These are phyloP conservation scores for Arthromyces matolae DNA, from an alignment of 768 basidiomycete species.

Conservation along the genomic window DNA sequence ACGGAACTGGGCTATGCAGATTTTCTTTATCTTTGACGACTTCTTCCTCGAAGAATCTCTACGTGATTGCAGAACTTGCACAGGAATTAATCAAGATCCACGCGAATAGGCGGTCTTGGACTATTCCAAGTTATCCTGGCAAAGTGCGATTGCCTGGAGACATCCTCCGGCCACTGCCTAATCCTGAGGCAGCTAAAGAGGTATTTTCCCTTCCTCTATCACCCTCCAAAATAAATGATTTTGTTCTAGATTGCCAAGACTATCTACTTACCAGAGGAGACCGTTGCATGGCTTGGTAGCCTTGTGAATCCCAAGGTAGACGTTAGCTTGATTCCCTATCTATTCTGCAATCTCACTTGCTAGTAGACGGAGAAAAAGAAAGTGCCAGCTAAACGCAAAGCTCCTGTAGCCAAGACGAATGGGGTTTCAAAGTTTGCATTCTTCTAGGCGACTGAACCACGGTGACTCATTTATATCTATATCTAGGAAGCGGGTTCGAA, in stretches of 20 bases:
- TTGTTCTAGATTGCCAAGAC: slow-evolving; percentile 57
- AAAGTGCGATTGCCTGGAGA: slow-evolving; percentile 78
- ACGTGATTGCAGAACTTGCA: slow-evolving; percentile 82
- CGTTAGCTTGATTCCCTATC: slow-evolving; percentile 3
- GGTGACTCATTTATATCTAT: neutral
- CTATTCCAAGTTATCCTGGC: slow-evolving; percentile 73
- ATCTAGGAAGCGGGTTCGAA: slow-evolving; percentile 36
- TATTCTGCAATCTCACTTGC: slow-evolving; percentile 1
- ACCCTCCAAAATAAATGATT: neutral
- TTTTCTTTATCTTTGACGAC: no score
- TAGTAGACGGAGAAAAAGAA: slow-evolving; percentile 41
- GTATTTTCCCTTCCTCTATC: slow-evolving; percentile 26
- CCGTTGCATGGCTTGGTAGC: slow-evolving; percentile 54
- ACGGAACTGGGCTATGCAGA: no score
- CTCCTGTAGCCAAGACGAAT: slow-evolving; percentile 41
- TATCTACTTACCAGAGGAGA: slow-evolving; percentile 62
- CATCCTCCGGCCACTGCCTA: slow-evolving; percentile 72
- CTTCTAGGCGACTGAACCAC: slow-evolving; percentile 5
- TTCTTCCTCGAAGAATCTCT: slow-evolving; percentile 63
- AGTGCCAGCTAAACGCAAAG: slow-evolving; percentile 51
- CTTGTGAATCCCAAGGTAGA: slow-evolving; percentile 37
- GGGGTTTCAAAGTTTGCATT: slow-evolving; percentile 44
- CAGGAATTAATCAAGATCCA: slow-evolving; percentile 78
- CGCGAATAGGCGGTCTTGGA: slow-evolving; percentile 69
- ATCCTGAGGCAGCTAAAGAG: slow-evolving; percentile 60